Conservation (phyloP, 108 stramenopile species). For the Cyclotella baltica region DNA sequence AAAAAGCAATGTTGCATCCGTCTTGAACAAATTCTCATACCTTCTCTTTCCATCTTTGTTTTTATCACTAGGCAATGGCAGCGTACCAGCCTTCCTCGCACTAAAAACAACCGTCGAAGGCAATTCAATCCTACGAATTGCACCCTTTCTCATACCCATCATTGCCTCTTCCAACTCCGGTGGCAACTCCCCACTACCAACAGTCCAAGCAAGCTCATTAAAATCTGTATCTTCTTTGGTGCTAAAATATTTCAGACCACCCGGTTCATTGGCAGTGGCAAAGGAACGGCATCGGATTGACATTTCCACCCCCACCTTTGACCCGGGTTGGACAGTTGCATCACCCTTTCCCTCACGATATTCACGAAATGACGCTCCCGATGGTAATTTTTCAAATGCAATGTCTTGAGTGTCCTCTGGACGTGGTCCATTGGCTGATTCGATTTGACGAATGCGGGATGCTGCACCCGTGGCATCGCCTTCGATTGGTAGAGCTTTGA, state of each 20-base stretch:
- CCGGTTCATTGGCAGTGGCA: slow-evolving; percentile 75
- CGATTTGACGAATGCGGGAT: slow-evolving; percentile 65
- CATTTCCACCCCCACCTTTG: slow-evolving; percentile 81
- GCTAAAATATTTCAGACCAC: slow-evolving; percentile 74
- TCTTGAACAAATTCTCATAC: slow-evolving; percentile 76
- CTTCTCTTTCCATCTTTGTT: slow-evolving; percentile 76
- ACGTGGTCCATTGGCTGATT: slow-evolving; percentile 56
- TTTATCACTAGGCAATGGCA: slow-evolving; percentile 62
- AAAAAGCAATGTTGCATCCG: slow-evolving; percentile 79
- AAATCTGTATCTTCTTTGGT: slow-evolving; percentile 79
- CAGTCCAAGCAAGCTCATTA: slow-evolving; percentile 77
- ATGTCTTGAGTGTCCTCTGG: slow-evolving; percentile 63
- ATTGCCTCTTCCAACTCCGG: slow-evolving; percentile 73
- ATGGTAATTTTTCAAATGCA: slow-evolving; percentile 63
- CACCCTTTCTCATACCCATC: slow-evolving; percentile 67
- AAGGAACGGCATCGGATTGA: slow-evolving; percentile 78
- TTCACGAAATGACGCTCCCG: slow-evolving; percentile 70
- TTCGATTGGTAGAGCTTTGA: slow-evolving; percentile 60
- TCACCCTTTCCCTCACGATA: slow-evolving; percentile 76
- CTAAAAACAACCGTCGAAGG: slow-evolving; percentile 70
- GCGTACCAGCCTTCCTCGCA: slow-evolving; percentile 64
- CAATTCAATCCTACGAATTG: slow-evolving; percentile 68
- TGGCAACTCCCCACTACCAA: slow-evolving; percentile 66
- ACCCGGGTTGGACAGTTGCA: slow-evolving; percentile 54
- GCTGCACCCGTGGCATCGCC: slow-evolving; percentile 68